Evolutionary conservation across 495 filamentous ascomycete genomes (phyloP), one percentile per base, ranked within the genome.

Genomic region (Penicillium riverlandense): DNA sequence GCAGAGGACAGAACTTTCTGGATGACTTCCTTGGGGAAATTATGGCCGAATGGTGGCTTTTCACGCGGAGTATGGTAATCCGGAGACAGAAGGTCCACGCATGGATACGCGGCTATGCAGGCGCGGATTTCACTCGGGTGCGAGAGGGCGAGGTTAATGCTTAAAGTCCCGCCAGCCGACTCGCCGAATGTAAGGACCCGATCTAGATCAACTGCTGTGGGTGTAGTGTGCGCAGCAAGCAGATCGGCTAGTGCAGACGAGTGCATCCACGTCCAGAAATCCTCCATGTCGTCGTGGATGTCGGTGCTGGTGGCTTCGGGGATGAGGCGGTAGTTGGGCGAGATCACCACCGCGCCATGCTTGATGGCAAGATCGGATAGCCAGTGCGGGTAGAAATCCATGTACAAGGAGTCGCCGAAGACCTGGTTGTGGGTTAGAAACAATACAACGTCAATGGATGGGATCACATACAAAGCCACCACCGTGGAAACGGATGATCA

Each of bases 241-340:
- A 66, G 13, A 0, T 43, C 41, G 1, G 28, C 16, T 0, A 63
- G 44, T 0, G 44, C 38, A 0, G 52, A 14, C 0, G 61, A 61
- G 31, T 55, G 60, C 11, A 75, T 35, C 75, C 76, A 78, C 5
- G 52, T 44, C 73, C 72, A 77, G 54, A 77, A 75, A 45, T 72
- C 66, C 15, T 59, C 50, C 4, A 78, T 35, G 48, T 80, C 77
- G 12, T 64, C 52, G 40, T 74, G 58, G 46, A 75, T 63, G n/a
- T 76, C 66, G 12, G 56, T 31, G 30, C 71, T 70, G 12, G 50
- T 73, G 27, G 66, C 52, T 42, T 78, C 72, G 28, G 76, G 75
- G 8, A 75, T 31, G 14, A 80, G 65, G 9, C 74, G 74, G 62
- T 80, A 76, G 57, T 78, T 69, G 8, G 65, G 55, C 2, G 62